These are phyloP conservation scores for Kodamaea arcana DNA, from an alignment of 1,139 yeast genomes.

Conservation along the genomic window DNA sequence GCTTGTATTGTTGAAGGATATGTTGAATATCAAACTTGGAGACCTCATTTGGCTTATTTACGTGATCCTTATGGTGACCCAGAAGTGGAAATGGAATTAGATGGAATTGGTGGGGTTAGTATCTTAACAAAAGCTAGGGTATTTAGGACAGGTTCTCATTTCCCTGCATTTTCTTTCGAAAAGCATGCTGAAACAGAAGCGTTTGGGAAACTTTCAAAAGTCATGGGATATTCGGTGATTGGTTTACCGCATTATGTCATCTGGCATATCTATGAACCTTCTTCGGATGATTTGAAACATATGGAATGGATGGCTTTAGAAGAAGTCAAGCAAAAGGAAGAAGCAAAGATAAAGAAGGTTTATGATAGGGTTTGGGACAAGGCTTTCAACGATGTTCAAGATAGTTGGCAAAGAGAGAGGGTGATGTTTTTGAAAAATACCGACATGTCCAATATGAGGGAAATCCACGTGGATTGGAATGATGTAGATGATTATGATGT, in stretches of 20 bases:
- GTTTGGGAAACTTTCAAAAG: slow-evolving; percentile 77
- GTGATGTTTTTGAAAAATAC: slow-evolving; percentile 67
- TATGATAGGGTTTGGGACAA: slow-evolving; percentile 73
- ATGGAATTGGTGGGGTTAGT: slow-evolving; percentile 90
- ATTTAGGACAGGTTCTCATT: slow-evolving; percentile 79
- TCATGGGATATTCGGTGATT: slow-evolving; percentile 77
- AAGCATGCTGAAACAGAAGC: slow-evolving; percentile 94
- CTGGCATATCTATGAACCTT: slow-evolving; percentile 92
- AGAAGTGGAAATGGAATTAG: slow-evolving; percentile 65
- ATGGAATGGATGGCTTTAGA: slow-evolving; percentile 98
- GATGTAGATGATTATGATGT: slow-evolving; percentile 50
- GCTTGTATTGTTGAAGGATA: slow-evolving; percentile 91
- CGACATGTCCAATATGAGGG: slow-evolving; percentile 50
- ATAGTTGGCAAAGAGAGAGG: slow-evolving; percentile 66
- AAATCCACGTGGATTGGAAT: slow-evolving; percentile 62
- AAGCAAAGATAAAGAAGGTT: slow-evolving; percentile 60
- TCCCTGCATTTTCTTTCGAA: slow-evolving; percentile 84
- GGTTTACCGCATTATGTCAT: slow-evolving; percentile 88
- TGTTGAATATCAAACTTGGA: slow-evolving; percentile 85
- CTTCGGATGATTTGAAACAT: slow-evolving; percentile 80
- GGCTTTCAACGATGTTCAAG: slow-evolving; percentile 71
- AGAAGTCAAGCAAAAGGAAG: slow-evolving; percentile 70
- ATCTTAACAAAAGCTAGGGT: slow-evolving; percentile 77
- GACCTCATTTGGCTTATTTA: slow-evolving; percentile 75
- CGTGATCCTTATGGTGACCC: slow-evolving; percentile 68